Evolutionary conservation across 192 early-diverging fungal species (phyloP).

Genomic region (Dissophora globulifera): DNA sequence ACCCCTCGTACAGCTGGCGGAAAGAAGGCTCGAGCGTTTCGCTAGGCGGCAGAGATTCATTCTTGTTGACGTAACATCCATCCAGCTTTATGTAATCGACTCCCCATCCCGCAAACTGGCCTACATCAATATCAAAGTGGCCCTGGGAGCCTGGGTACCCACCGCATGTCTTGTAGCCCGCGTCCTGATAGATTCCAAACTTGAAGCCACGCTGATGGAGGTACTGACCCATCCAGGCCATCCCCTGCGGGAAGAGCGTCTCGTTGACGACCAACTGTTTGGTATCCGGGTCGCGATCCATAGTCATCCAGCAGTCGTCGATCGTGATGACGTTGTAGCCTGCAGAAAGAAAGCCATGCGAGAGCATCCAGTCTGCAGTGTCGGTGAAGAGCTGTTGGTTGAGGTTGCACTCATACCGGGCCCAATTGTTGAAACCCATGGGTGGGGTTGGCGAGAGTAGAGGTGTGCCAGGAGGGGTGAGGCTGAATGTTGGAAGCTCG

Average conservation of each 20-base stretch:
- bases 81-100: constrained; percentile 74
- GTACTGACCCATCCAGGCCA: constrained; percentile 60
- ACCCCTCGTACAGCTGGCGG: constrained; percentile 32
- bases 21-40: constrained; percentile 51
- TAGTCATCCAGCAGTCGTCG: constrained; percentile 68
- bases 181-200: constrained; percentile 56
- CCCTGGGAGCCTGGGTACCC: constrained; percentile 58
- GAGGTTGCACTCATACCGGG: constrained; percentile 61
- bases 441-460: constrained; percentile 30
- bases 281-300: constrained; percentile 41
- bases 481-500: not conserved
- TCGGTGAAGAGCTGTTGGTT: constrained; percentile 62
- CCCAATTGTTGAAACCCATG: constrained; percentile 73
- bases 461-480: constrained; percentile 1
- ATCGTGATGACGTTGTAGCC: constrained; percentile 69
- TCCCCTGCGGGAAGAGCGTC: constrained; percentile 63
- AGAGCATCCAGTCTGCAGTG: constrained; percentile 59
- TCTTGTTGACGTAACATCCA: constrained; percentile 61
- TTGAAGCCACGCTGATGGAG: constrained; percentile 60
- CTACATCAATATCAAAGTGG: constrained; percentile 60
- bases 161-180: constrained; percentile 63
- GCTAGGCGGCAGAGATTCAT: constrained; percentile 30
- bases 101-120: constrained; percentile 62
- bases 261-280: constrained; percentile 46
- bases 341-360: constrained; percentile 46